Evolutionary conservation across 2,329 filamentous ascomycete genomes (phyloP), one percentile per base, ranked within the genome.

Genomic region (Pochonia chlamydosporia): DNA sequence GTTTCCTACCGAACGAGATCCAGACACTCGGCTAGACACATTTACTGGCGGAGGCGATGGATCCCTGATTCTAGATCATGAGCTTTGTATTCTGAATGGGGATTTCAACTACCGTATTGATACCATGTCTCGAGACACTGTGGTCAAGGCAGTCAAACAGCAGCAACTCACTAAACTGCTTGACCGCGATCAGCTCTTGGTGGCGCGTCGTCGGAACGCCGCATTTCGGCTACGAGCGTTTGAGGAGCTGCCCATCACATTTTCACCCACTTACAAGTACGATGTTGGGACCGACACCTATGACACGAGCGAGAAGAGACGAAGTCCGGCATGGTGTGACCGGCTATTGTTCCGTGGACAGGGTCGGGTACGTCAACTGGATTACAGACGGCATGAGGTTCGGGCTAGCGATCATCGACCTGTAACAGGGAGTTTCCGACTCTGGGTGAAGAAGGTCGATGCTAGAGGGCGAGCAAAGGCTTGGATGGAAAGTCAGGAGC

Each of bases 31-130:
- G 6, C 76, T 87, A 31, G 88, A 96, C 63, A 86, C 82, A 53
- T 99, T 85, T 61, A 79, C 90, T 6, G 88, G 89, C 23, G 93
- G 93, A n/a, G 93, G 93, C 39, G 93, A 99, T 62, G 93, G 93
- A 6, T 85, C 83, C 35, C 90, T 96, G 85, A 88, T 99, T 49
- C 75, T 97, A 49, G 93, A 99, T 61, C 93, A 99, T 61, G 93
- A 99, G 67, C 85, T 99, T n/a, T 96, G 92, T 64, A 82, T 99
- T 41, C 70, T 97, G 36, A 97, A 97, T 59, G 93, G 93, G 24
- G 93, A 99, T 63, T 76, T 99, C 43, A 99, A 99, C 68, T 99
- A 99, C 66, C 90, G 93, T 52, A 97, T 99, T 59, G 93, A 99
- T 64, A 90, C 91, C 21, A 96, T 97, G 81, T 89, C 89, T 16